Evolutionary conservation across 371 early-diverging fungal species (phyloP), one percentile per base, ranked within the genome.

Genomic region (Chytridium lagenaria): DNA sequence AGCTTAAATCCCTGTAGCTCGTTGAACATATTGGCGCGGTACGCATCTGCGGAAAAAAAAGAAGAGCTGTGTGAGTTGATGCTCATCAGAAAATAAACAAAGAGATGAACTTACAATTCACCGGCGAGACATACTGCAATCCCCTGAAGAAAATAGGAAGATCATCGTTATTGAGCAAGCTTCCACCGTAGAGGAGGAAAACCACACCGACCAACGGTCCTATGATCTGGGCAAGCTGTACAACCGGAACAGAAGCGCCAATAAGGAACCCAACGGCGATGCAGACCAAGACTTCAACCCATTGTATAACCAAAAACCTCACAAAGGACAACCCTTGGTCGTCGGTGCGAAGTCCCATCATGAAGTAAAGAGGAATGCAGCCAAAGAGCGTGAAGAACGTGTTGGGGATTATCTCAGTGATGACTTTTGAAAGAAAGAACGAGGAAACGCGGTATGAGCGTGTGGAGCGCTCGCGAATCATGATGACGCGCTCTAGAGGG

Each of bases 171-270:
- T 80, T 79, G 30, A 68, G 50, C 57, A 85, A 52, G 1, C 55
- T 28, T 19, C 84, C 84, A 31, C 77, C 75, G 69, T 78, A 85
- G 2, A 85, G 44, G 37, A 83, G 30, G 59, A 85, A 80, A 0
- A 81, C 30, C 61, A 84, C 61, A 0, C 70, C 49, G 0, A 78
- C 26, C 34, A 78, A 66, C 26, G 82, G 70, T 12, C 73, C 81
- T 22, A 82, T 50, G 12, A 79, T 75, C 59, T 82, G 80, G n/a
- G 72, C 77, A 30, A 81, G 44, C 44, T 44, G 19, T 7, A 59
- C 28, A 33, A 22, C 69, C n/a, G 81, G 75, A 12, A 79, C 69
- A 36, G 70, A 50, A 34, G 78, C 63, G 22, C 78, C 70, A 34
- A 85, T 75, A 1, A 77, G 59, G 34, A 85, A 52, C 16, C 80